phyloP scores from a whole-genome alignment of 2,329 filamentous ascomycete species.

The Lachnum nothofagi region DNA sequence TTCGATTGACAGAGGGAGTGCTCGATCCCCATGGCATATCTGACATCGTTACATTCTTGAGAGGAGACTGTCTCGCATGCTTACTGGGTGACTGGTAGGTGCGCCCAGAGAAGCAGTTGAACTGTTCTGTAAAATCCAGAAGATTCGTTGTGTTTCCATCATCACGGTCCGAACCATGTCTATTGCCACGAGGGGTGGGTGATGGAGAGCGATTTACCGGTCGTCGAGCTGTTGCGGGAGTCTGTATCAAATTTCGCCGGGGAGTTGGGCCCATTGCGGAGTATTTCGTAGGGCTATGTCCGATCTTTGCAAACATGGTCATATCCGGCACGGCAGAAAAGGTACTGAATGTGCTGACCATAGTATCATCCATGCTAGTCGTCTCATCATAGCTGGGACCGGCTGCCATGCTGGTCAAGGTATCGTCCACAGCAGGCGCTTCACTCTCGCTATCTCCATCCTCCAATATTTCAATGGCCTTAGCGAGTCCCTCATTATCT shows the following conservation, averaged over 20 bases:
- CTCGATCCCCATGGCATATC: conserved; percentile 25
- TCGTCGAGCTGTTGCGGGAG: conserved; percentile 29
- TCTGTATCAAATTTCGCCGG: conserved; percentile 25
- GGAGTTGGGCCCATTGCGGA: conserved; percentile 39
- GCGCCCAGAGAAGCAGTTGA: conserved; percentile 47
- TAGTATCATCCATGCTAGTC: conserved; percentile 34
- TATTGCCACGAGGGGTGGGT: conserved; percentile 38
- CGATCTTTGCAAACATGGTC: conserved; percentile 73
- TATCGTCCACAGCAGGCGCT: conserved; percentile 26
- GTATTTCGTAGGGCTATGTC: conserved; percentile 57
- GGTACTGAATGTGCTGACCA: conserved; percentile 55
- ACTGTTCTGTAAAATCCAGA: conserved; percentile 81
- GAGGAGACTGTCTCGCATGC: conserved; percentile 42
- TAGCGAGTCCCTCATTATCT: conserved; percentile 52
- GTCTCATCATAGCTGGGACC: conserved; percentile 34
- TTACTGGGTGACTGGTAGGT: conserved; percentile 46
- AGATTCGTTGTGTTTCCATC: conserved; percentile 66
- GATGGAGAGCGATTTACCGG: conserved; percentile 29
- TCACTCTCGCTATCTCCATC: conserved; percentile 38
- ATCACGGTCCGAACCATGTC: conserved; percentile 23
- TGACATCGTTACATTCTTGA: conserved; percentile 29
- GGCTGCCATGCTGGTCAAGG: conserved; percentile 28
- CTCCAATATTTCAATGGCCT: conserved; percentile 59
- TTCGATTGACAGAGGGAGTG: conserved; percentile 26
- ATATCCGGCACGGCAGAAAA: conserved; percentile 88